These are phyloP conservation scores for Platanthera guangdongensis DNA, from an alignment of 106 monocot genomes.

Conservation along the genomic window DNA sequence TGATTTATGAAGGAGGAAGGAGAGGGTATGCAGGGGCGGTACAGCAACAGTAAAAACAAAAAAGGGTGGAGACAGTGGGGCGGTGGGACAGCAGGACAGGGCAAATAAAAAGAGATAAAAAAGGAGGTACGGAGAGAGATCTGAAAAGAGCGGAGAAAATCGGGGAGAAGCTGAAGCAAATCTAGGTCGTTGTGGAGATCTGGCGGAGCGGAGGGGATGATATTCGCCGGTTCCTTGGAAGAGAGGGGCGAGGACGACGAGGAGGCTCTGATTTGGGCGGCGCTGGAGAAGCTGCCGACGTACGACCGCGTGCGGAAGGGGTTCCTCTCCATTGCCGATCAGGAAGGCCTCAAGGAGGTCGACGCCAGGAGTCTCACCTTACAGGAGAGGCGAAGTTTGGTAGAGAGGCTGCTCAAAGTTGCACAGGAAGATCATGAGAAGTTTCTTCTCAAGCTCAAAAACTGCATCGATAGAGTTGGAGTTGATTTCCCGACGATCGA, in stretches of 20 bases:
- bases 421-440: slow-evolving; percentile 11
- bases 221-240: slow-evolving; percentile 18
- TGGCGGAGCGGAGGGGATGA: slow-evolving; percentile 4
- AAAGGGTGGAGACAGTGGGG: too few relatives aligned
- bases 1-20: too few relatives aligned
- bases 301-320: slow-evolving; percentile 46
- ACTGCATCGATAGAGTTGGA: slow-evolving; percentile 11
- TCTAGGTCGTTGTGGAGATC: too few relatives aligned
- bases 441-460: slow-evolving; percentile 12
- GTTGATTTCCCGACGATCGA: slow-evolving; percentile 12
- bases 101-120: too few relatives aligned
- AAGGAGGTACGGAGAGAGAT: too few relatives aligned
- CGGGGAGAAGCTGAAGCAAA: too few relatives aligned
- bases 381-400: slow-evolving; percentile 5
- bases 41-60: too few relatives aligned
- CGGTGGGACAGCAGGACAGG: too few relatives aligned
- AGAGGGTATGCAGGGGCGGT: too few relatives aligned
- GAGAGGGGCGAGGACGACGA: slow-evolving; percentile 35
- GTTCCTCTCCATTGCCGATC: slow-evolving; percentile 14
- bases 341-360: not conserved
- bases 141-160: too few relatives aligned
- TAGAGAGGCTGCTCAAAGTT: slow-evolving; percentile 6
- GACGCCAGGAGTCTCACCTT: slow-evolving; percentile 1
- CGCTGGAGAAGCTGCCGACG: slow-evolving; percentile 58
- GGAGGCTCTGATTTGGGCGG: slow-evolving; percentile 66